Conservation (phyloP, 2,329 filamentous ascomycete species). For the Nemania sp. region DNA sequence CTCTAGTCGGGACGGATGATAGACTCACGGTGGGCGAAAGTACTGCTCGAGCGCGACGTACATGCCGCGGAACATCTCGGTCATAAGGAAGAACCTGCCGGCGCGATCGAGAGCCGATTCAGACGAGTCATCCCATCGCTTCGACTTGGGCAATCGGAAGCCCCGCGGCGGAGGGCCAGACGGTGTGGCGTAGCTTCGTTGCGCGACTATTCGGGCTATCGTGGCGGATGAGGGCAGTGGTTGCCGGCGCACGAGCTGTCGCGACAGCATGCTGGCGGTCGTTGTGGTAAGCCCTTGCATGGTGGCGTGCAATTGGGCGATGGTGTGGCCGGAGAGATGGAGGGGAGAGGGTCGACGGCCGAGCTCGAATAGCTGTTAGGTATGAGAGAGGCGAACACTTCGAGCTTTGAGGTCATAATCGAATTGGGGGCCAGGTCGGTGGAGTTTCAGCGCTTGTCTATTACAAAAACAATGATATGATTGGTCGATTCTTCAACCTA, state of each 20-base stretch:
- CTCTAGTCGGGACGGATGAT: no score
- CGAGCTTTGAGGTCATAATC: constrained; percentile 33
- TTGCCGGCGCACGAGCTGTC: constrained; percentile 38
- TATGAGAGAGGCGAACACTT: constrained; percentile 25
- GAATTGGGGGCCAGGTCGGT: constrained; percentile 31
- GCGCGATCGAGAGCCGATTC: constrained; percentile 80
- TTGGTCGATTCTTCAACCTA: constrained; percentile 25
- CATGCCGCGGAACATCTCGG: constrained; percentile 97
- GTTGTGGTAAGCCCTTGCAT: constrained; percentile 41
- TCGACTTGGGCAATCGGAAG: constrained; percentile 75
- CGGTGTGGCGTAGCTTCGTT: constrained; percentile 64
- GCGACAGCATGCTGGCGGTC: constrained; percentile 36
- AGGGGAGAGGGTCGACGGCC: constrained; percentile 26
- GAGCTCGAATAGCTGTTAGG: constrained; percentile 15
- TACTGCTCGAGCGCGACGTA: constrained; percentile 97
- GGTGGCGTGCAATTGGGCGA: constrained; percentile 31
- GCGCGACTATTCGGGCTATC: constrained; percentile 40
- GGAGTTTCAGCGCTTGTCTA: constrained; percentile 28
- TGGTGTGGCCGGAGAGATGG: constrained; percentile 4
- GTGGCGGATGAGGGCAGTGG: constrained; percentile 30
- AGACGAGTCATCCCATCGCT: constrained; percentile 78
- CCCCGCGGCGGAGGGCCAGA: constrained; percentile 76
- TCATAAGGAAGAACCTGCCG: constrained; percentile 92
- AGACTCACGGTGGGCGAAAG: constrained; percentile 89
- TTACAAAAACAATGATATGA: constrained; percentile 34